These are phyloP conservation scores for Vicia faba DNA, from an alignment of 306 rosid genomes.

Conservation along the genomic window DNA sequence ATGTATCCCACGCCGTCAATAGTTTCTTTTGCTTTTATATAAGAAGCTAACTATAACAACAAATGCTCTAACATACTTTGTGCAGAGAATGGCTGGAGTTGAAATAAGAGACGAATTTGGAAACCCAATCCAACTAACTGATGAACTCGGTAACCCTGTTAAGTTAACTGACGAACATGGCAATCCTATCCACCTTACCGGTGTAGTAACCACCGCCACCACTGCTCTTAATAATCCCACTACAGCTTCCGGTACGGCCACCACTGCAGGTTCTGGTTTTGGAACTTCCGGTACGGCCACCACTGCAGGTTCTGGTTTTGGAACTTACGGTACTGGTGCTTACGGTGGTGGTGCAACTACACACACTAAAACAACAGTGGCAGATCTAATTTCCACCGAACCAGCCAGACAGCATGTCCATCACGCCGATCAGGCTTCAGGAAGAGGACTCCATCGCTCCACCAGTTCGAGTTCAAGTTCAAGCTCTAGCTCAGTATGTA, in stretches of 20 bases:
- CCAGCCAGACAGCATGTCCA: background rate
- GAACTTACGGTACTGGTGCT: constrained; percentile 8
- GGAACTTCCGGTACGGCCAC: too few relatives aligned
- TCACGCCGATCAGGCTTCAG: background rate
- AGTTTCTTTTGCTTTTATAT: background rate
- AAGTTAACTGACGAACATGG: constrained; percentile 69
- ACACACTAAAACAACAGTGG: constrained; percentile 19
- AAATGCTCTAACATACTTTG: too few relatives aligned
- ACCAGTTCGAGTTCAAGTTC: constrained; percentile 62
- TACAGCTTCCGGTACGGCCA: too few relatives aligned
- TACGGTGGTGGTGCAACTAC: constrained; percentile 41
- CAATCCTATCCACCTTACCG: constrained; percentile 60
- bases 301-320: background rate
- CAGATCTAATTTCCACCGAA: constrained; percentile 23
- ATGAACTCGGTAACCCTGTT: constrained; percentile 67
- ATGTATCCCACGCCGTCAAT: constrained; percentile 43
- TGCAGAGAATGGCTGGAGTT: constrained; percentile 52
- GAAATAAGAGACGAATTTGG: constrained; percentile 62
- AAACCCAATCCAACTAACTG: constrained; percentile 64
- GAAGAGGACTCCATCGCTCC: constrained; percentile 45
- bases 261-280: too few relatives aligned
- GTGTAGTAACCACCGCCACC: constrained; percentile 51
- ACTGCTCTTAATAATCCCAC: too few relatives aligned
- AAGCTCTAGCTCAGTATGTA: constrained; percentile 43
- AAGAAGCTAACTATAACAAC: background rate